Percentiles rank a stretch among this genome's conserved stretches.
These are phyloP conservation scores for Trametes elegans DNA, from an alignment of 768 basidiomycete genomes.

Conservation along the genomic window DNA sequence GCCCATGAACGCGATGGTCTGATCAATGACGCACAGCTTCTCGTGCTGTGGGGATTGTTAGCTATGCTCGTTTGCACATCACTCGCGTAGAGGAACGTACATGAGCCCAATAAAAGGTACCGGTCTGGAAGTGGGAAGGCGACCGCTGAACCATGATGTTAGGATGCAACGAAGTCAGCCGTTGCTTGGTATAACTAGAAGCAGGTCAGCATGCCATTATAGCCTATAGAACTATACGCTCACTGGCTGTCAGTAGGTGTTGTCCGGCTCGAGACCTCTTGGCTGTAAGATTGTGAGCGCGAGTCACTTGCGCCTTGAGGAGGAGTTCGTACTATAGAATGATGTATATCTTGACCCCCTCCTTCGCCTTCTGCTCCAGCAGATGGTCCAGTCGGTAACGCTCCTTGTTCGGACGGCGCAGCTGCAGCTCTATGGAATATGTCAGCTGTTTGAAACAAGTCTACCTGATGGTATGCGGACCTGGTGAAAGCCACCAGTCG, in stretches of 20 bases:
- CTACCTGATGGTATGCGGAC: constrained; percentile 25
- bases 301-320: not conserved
- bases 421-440: constrained; percentile 66
- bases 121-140: constrained; percentile 95
- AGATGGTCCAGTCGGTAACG: constrained; percentile 85
- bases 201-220: not conserved
- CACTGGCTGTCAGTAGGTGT: constrained; percentile 94
- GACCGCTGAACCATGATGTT: constrained; percentile 97
- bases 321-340: constrained; percentile 76
- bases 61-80: not conserved
- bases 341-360: constrained; percentile 94
- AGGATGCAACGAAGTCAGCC: constrained; percentile 72
- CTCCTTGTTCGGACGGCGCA: constrained; percentile 82
- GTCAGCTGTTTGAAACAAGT: not conserved
- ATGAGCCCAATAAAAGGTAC: constrained; percentile 99
- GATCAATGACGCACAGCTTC: constrained; percentile 96
- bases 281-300: constrained; percentile 43
- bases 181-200: constrained; percentile 81
- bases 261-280: constrained; percentile 93
- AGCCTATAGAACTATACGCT: constrained; percentile 25
- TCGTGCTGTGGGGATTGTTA: constrained; percentile 64
- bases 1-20: constrained; percentile 97
- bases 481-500: constrained; percentile 97
- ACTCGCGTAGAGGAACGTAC: constrained; percentile 42
- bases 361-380: constrained; percentile 86